Percentiles rank a stretch among this genome's conserved stretches.
These are phyloP conservation scores for Eleusine coracana DNA, from an alignment of 176 grass and related monocot genomes.

Conservation along the genomic window DNA sequence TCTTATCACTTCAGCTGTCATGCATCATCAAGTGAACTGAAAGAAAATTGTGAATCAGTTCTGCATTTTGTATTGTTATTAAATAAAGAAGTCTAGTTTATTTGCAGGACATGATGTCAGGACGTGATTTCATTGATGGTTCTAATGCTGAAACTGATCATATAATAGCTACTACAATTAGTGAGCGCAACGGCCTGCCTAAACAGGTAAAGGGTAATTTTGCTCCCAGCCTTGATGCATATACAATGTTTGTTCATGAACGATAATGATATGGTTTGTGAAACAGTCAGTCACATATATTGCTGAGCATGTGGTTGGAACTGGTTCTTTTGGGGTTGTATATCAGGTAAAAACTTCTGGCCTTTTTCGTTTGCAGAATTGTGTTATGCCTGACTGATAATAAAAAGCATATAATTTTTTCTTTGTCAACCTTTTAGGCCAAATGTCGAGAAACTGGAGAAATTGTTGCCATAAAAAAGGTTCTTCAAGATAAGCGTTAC, in stretches of 20 bases:
- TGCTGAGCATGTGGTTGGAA: constrained; percentile 93
- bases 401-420: constrained; percentile 21
- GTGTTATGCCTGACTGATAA: background rate
- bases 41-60: background rate
- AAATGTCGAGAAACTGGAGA: constrained; percentile 98
- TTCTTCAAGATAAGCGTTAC: constrained; percentile 98
- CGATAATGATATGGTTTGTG: constrained; percentile 33
- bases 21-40: constrained; percentile 1
- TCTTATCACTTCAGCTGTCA: background rate
- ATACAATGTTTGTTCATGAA: background rate
- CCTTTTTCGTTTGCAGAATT: constrained; percentile 30
- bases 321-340: constrained; percentile 94
- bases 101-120: constrained; percentile 66
- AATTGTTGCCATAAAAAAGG: constrained; percentile 95
- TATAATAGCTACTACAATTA: constrained; percentile 67
- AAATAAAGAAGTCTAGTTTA: constrained; percentile 23
- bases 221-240: constrained; percentile 20
- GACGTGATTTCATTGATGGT: constrained; percentile 58
- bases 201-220: constrained; percentile 63
- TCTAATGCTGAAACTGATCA: constrained; percentile 63
- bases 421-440: constrained; percentile 56
- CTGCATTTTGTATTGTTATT: constrained; percentile 4
- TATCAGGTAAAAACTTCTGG: constrained; percentile 66
- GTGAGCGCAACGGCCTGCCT: constrained; percentile 66
- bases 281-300: constrained; percentile 82